Evolutionary conservation across 345 rosid species (phyloP).

Genomic region (Melastoma malabathricum): DNA sequence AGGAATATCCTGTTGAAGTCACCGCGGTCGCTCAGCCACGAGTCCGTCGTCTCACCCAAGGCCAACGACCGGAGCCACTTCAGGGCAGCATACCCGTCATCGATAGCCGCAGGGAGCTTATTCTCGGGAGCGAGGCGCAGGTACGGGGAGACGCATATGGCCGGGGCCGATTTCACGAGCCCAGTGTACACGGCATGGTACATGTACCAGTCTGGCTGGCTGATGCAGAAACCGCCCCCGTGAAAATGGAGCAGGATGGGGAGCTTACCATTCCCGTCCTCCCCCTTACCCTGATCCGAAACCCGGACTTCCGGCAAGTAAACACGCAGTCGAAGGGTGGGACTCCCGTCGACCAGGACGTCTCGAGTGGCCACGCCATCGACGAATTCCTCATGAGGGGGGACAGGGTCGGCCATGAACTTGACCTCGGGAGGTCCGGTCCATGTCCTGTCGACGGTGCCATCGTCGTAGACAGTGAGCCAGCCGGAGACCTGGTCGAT

Average conservation of each 20-base stretch:
- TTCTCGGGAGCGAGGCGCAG: constrained; percentile 33
- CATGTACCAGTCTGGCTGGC: constrained; percentile 31
- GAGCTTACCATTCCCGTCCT: constrained; percentile 12
- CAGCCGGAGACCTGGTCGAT: constrained; percentile 58
- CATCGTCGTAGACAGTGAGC: constrained; percentile 43
- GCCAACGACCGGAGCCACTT: constrained; percentile 29
- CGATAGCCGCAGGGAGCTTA: constrained; percentile 28
- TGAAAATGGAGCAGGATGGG: constrained; percentile 38
- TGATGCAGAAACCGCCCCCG: constrained; percentile 41
- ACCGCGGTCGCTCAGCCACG: constrained; percentile 18
- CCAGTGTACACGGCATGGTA: constrained; percentile 17
- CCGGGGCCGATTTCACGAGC: constrained; percentile 18
- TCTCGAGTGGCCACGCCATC: constrained; percentile 40
- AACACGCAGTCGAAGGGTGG: constrained; percentile 30
- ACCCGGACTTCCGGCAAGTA: constrained; percentile 23
- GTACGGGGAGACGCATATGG: constrained; percentile 24
- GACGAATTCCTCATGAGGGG: constrained; percentile 30
- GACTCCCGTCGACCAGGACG: constrained; percentile 14
- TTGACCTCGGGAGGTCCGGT: constrained; percentile 45
- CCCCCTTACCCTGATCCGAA: too few relatives aligned
- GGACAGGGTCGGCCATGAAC: constrained; percentile 44
- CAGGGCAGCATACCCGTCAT: constrained; percentile 29
- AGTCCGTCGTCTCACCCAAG: constrained; percentile 14
- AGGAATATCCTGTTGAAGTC: constrained; percentile 30
- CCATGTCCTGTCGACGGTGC: constrained; percentile 53